Percentiles rank a stretch among this genome's conserved stretches.
These are phyloP conservation scores for Abrus precatorius DNA, from an alignment of 306 rosid species.

Conservation along the genomic window DNA sequence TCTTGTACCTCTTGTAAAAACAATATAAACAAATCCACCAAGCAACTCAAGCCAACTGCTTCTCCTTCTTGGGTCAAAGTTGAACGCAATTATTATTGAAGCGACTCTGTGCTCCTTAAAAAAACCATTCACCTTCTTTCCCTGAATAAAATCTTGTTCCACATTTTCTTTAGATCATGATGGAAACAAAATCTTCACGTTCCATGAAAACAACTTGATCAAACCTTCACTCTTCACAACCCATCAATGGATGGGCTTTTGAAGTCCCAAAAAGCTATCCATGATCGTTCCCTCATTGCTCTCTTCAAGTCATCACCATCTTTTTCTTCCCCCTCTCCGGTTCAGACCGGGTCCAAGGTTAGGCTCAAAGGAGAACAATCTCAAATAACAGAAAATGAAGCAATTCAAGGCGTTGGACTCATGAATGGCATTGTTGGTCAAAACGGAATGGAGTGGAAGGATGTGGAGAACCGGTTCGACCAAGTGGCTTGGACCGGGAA, in stretches of 20 bases:
- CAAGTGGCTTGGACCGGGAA: conserved; percentile 50
- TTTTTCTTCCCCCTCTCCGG: conserved; percentile 48
- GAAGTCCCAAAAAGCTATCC: conserved; percentile 40
- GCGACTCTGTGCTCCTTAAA: conserved; percentile 23
- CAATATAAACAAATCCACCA: conserved; percentile 44
- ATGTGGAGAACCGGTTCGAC: conserved; percentile 69
- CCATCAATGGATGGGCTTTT: conserved; percentile 60
- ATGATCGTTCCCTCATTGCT: conserved; percentile 50
- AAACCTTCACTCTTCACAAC: conserved; percentile 30
- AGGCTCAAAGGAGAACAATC: not conserved
- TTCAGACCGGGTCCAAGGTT: conserved; percentile 48
- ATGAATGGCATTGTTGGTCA: conserved; percentile 49
- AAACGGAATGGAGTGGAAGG: conserved; percentile 68
- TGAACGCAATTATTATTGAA: conserved; percentile 42
- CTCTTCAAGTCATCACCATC: conserved; percentile 51
- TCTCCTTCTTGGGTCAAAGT: conserved; percentile 40
- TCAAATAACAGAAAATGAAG: conserved; percentile 48
- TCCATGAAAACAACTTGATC: conserved; percentile 34
- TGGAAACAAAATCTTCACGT: conserved; percentile 28
- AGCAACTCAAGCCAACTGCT: conserved; percentile 39
- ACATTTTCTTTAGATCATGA: conserved; percentile 43
- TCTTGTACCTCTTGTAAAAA: conserved; percentile 18
- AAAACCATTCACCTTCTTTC: conserved; percentile 43
- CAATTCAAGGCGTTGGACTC: conserved; percentile 46
- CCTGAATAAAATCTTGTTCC: conserved; percentile 32